Evolutionary conservation across 139 green algal genomes (phyloP).

Genomic region (Chlamydomonas schloesseri): DNA sequence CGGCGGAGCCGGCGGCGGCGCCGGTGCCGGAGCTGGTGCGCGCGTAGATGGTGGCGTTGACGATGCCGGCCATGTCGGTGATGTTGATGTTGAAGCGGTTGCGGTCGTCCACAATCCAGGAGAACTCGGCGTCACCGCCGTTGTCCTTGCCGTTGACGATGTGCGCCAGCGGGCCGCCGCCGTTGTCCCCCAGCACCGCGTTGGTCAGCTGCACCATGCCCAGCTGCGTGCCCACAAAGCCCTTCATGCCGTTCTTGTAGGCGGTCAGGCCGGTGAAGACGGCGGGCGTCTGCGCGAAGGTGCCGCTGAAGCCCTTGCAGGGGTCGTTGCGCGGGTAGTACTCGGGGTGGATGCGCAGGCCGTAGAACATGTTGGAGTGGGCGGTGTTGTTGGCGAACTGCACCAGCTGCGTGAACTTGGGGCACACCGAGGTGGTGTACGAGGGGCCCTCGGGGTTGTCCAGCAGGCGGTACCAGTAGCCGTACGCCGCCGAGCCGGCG

Average conservation of each 20-base stretch:
- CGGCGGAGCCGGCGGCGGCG: slow-evolving; percentile 33
- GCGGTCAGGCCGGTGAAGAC: slow-evolving; percentile 56
- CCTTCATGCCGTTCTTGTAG: slow-evolving; percentile 81
- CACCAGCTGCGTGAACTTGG: slow-evolving; percentile 63
- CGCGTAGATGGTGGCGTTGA: slow-evolving; percentile 53
- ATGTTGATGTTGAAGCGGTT: slow-evolving; percentile 25
- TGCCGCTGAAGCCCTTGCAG: slow-evolving; percentile 30
- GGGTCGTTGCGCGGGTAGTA: slow-evolving; percentile 57
- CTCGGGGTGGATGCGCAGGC: slow-evolving; percentile 62
- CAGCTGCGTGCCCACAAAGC: slow-evolving; percentile 56
- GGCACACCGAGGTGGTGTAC: slow-evolving; percentile 57
- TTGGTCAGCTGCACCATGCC: slow-evolving; percentile 63
- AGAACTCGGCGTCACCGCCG: slow-evolving; percentile 63
- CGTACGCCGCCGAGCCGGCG: slow-evolving; percentile 53
- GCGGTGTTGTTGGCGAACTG: slow-evolving; percentile 73
- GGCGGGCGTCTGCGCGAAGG: slow-evolving; percentile 33
- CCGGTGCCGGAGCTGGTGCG: slow-evolving; percentile 43
- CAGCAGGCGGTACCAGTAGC: slow-evolving; percentile 65
- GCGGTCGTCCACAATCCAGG: slow-evolving; percentile 61
- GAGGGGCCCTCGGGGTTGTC: slow-evolving; percentile 57
- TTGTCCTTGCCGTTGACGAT: slow-evolving; percentile 74
- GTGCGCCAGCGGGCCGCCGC: slow-evolving; percentile 57
- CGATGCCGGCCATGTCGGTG: slow-evolving; percentile 54
- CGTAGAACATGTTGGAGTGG: slow-evolving; percentile 79
- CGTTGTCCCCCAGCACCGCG: slow-evolving; percentile 67